Evolutionary conservation across 164 flowering plant genomes (phyloP).

Genomic region (Tetracentron sinense): DNA sequence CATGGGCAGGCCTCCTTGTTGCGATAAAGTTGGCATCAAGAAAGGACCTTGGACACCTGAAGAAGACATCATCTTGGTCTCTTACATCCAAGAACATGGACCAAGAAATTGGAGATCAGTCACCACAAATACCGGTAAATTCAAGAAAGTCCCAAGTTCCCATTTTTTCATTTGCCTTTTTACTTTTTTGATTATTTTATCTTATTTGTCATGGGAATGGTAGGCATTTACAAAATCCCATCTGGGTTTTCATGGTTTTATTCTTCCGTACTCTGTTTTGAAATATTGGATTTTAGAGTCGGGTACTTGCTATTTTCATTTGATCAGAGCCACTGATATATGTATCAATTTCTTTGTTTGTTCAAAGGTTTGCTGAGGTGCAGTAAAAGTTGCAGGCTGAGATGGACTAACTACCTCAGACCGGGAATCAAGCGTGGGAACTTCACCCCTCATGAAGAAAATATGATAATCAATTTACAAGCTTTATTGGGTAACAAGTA

Average conservation of each 20-base stretch:
- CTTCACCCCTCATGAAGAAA: constrained; percentile 90
- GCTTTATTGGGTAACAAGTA: constrained; percentile 90
- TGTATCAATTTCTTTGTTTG: neutral
- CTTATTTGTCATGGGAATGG: neutral
- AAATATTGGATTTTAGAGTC: neutral
- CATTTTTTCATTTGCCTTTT: neutral
- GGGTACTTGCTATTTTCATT: neutral
- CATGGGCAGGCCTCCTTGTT: constrained; percentile 81
- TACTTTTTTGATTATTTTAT: neutral
- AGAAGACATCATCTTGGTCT: constrained; percentile 65
- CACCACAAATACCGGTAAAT: constrained; percentile 57
- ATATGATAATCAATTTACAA: constrained; percentile 87
- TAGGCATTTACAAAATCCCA: neutral
- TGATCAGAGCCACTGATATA: no score
- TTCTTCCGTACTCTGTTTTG: neutral
- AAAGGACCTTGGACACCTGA: constrained; percentile 99
- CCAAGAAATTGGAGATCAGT: constrained; percentile 75
- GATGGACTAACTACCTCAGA: constrained; percentile 91
- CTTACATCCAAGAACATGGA: constrained; percentile 82
- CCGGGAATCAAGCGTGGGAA: constrained; percentile 94
- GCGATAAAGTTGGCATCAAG: constrained; percentile 84
- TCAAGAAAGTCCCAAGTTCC: neutral
- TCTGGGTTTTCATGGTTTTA: constrained; percentile 1
- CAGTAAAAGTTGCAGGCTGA: constrained; percentile 93
- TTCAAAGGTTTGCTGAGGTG: constrained; percentile 70